Evolutionary conservation across 2,329 filamentous ascomycete species (phyloP), one percentile per base, ranked within the genome.

Genomic region (Trichoderma sp.): DNA sequence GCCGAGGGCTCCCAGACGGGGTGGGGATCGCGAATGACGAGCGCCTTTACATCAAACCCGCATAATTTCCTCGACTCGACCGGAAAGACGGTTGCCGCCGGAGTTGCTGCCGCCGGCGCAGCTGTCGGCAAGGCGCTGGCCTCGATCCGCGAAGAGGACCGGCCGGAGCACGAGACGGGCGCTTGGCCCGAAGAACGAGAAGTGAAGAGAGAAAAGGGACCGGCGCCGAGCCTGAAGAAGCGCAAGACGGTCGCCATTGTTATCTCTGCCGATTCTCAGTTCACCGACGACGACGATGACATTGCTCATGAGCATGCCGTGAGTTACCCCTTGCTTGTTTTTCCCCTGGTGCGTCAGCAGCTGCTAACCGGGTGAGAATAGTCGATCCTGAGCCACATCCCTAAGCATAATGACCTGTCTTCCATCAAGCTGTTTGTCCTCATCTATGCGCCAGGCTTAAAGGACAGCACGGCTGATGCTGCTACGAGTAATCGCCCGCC

Each of bases 131-230:
- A 90, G 70, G 93, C 93, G 29, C 82, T 97, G 72, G 90, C 90
- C 64, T 90, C 92, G 17, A 95, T 96, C 71, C 87, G 91, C 66
- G 92, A 97, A 77, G 93, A 96, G 76, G 92, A 94, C 75, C 89
- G 88, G 76, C 90, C 90, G 61, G 95, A 91, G 77, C 89, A 89
- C 71, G 94, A 97, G 78, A 92, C 95, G 79, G 91, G 92, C 76
- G 89, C 92, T 63, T 97, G 94, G 94, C 93, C 91, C 15, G 93
- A 97, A 78, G 94, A 97, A 80, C 92, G 90, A 25, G 90, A 92
- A 73, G 86, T 90, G 58, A 88, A 90, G 75, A 82, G 82, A 72
- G 81, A 84, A 65, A 65, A 48, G 52, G 82, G 81, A 64, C 72
- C 76, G 68, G 67, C 77, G 48, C 73, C 77, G 68, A 68, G 78